These are phyloP conservation scores for Metarhizium guizhouense DNA, from an alignment of 2,329 filamentous ascomycete species.

Conservation along the genomic window DNA sequence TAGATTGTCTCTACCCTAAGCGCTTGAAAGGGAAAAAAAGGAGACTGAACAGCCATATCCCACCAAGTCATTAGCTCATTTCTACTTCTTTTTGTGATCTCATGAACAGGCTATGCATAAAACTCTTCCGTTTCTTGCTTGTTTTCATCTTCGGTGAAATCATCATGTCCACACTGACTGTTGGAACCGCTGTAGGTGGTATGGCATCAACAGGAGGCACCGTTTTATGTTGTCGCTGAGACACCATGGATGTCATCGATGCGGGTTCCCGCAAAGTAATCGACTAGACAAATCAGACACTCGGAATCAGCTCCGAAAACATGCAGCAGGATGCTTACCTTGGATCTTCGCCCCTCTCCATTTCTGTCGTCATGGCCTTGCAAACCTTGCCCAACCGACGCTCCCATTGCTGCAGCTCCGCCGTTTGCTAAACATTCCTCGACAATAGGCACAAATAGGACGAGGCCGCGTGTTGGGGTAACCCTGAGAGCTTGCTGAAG, in stretches of 20 bases:
- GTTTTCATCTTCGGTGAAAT: background rate
- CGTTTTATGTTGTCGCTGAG: background rate
- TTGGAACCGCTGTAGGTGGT: background rate
- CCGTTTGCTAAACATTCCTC: conserved; percentile 67
- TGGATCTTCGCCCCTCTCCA: background rate
- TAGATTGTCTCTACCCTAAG: background rate
- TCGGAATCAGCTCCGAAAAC: background rate
- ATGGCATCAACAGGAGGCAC: background rate
- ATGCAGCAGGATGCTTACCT: background rate
- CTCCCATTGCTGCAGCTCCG: conserved; percentile 48
- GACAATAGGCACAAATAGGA: conserved; percentile 60
- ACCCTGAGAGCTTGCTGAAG: conserved; percentile 65
- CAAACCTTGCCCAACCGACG: background rate
- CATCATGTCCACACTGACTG: background rate
- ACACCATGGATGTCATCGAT: background rate
- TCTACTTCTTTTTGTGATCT: background rate
- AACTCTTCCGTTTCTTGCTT: conserved; percentile 8
- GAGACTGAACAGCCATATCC: background rate
- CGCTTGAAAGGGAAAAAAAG: background rate
- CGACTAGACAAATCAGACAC: background rate
- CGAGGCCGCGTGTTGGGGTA: conserved; percentile 53
- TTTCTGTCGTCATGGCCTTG: background rate
- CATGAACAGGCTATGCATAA: conserved; percentile 10
- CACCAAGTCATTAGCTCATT: background rate
- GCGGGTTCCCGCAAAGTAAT: background rate